phyloP scores from a whole-genome alignment of 352 stramenopile species.

The Globisporangium splendens region DNA sequence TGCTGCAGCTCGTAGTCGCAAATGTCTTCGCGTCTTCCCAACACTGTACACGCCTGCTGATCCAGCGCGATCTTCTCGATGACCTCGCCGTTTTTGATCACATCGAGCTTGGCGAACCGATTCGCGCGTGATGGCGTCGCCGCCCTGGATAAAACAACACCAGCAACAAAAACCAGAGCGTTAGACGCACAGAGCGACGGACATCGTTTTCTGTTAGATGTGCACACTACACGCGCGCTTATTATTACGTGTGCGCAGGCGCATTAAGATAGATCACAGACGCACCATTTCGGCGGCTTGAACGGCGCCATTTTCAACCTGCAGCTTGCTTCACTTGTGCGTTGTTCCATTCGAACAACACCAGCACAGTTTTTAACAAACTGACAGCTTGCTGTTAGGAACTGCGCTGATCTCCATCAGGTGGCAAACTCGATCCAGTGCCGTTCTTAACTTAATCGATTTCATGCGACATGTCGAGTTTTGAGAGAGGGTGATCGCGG shows the following conservation, averaged over 20 bases:
- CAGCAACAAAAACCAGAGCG: not conserved
- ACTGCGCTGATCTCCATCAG: no score
- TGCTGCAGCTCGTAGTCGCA: conserved; percentile 78
- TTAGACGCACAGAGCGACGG: not conserved
- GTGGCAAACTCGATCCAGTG: no score
- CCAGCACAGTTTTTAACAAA: not conserved
- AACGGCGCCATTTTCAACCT: conserved; percentile 14
- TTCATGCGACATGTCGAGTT: no score
- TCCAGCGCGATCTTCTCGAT: conserved; percentile 49
- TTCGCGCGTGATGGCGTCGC: conserved; percentile 39
- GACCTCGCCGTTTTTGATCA: conserved; percentile 43
- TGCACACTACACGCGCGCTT: no score
- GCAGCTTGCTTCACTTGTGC: not conserved
- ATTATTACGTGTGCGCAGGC: no score
- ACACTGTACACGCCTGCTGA: conserved; percentile 49
- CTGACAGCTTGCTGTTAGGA: not conserved
- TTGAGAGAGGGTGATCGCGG: no score
- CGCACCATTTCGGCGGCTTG: conserved; percentile 26
- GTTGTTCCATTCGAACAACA: not conserved
- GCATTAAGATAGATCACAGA: not conserved
- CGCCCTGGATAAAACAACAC: conserved; percentile 29
- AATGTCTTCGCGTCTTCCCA: conserved; percentile 75
- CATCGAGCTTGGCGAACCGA: conserved; percentile 40
- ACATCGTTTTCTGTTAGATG: no score
- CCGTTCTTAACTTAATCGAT: no score